Conservation (phyloP, 2,329 filamentous ascomycete genomes). For the Neonectria hederae region DNA sequence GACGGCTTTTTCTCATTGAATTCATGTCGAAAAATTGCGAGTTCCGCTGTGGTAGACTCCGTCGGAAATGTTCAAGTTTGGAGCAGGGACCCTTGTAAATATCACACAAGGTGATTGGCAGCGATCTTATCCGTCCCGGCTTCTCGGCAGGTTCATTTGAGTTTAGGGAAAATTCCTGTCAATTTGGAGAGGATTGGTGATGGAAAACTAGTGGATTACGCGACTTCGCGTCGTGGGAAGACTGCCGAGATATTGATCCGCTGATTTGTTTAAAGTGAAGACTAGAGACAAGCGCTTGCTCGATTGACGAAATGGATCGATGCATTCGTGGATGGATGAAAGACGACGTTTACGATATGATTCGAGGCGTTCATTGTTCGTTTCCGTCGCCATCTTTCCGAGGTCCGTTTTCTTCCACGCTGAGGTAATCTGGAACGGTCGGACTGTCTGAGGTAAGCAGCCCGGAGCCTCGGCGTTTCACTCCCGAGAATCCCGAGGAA, state of each 20-base stretch:
- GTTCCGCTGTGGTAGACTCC: neutral
- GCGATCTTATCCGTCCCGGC: neutral
- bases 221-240: neutral
- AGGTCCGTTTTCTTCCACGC: neutral
- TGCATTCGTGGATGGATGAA: neutral
- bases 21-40: neutral
- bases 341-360: neutral
- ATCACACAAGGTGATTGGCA: neutral
- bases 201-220: too few relatives aligned
- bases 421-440: constrained; percentile 20
- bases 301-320: neutral
- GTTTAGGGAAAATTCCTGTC: constrained; percentile 32
- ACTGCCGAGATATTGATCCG: neutral
- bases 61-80: neutral
- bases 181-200: neutral
- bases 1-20: neutral
- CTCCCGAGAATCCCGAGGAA: constrained; percentile 27
- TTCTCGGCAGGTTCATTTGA: neutral
- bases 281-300: neutral
- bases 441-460: neutral
- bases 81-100: neutral
- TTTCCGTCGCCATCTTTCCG: neutral
- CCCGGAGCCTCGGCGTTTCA: constrained; percentile 30
- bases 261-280: neutral
- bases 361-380: neutral